phyloP scores from a whole-genome alignment of 2,329 filamentous ascomycete genomes.

The Scedosporium dehoogii region DNA sequence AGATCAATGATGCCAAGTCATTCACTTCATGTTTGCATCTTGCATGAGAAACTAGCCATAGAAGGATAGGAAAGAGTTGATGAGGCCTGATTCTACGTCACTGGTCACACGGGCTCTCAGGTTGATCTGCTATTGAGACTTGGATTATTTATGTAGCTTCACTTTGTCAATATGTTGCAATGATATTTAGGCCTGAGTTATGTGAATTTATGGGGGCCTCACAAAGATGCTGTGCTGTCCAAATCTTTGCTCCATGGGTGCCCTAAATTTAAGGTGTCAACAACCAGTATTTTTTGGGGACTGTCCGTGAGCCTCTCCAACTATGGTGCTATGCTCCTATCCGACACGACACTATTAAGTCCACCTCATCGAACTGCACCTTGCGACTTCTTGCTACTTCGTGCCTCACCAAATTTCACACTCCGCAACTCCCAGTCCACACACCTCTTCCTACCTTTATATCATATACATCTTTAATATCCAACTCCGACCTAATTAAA shows the following conservation, averaged over 20 bases:
- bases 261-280: not conserved
- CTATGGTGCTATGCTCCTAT: too few species aligned
- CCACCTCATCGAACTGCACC: slow-evolving; percentile 5
- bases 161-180: too few species aligned
- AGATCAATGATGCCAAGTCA: too few species aligned
- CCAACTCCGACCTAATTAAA: slow-evolving; percentile 8
- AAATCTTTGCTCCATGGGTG: not conserved
- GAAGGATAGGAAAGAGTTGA: too few species aligned
- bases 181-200: too few species aligned
- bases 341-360: not conserved
- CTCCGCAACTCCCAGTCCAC: slow-evolving; percentile 9
- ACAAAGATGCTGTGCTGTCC: not conserved
- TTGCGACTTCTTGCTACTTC: not conserved
- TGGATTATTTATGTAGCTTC: too few species aligned
- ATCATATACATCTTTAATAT: not conserved
- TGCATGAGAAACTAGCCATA: too few species aligned
- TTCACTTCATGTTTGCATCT: too few species aligned
- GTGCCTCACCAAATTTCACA: slow-evolving; percentile 6
- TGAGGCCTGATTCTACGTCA: too few species aligned
- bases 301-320: not conserved
- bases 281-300: not conserved
- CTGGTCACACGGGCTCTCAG: too few species aligned
- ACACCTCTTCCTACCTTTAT: slow-evolving; percentile 6
- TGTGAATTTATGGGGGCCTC: too few species aligned
- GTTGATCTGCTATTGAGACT: too few species aligned